These are phyloP conservation scores for Aspergillus vadensis DNA, from an alignment of 2,329 filamentous ascomycete species.

Conservation along the genomic window DNA sequence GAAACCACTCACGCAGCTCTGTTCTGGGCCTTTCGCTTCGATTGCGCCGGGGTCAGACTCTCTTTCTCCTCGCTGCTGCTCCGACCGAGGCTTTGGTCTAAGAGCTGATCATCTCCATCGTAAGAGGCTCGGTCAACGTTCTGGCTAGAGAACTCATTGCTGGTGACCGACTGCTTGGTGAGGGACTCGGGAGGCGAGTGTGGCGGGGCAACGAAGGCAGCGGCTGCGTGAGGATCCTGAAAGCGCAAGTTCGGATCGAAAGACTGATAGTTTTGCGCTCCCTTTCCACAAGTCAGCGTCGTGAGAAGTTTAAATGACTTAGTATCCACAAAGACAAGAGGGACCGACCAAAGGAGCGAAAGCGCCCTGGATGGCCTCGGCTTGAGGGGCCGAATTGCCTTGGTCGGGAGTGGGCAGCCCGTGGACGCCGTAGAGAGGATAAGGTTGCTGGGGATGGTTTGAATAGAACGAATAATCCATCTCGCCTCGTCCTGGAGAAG, in stretches of 20 bases:
- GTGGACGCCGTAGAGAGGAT: slow-evolving; percentile 13
- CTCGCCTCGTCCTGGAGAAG: background rate
- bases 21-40: slow-evolving; percentile 70
- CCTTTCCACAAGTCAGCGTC: slow-evolving; percentile 16
- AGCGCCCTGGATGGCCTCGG: slow-evolving; percentile 51
- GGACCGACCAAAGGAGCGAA: slow-evolving; percentile 35
- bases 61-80: slow-evolving; percentile 60
- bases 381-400: slow-evolving; percentile 39
- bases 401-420: slow-evolving; percentile 29
- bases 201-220: slow-evolving; percentile 35
- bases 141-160: slow-evolving; percentile 27
- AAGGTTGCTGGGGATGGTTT: slow-evolving; percentile 10
- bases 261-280: slow-evolving; percentile 34
- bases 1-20: slow-evolving; percentile 64
- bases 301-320: background rate
- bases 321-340: background rate
- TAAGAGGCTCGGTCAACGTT: slow-evolving; percentile 30
- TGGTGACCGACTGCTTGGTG: slow-evolving; percentile 36
- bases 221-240: slow-evolving; percentile 27
- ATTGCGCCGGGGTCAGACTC: slow-evolving; percentile 55
- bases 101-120: slow-evolving; percentile 32
- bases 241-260: slow-evolving; percentile 45
- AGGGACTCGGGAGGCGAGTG: slow-evolving; percentile 41
- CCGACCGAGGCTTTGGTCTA: slow-evolving; percentile 36
- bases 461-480: slow-evolving; percentile 20